Percentiles rank a stretch among this genome's conserved stretches.
Conservation (phyloP, 2,329 filamentous ascomycete genomes). For the Pseudocercospora crystallina region DNA sequence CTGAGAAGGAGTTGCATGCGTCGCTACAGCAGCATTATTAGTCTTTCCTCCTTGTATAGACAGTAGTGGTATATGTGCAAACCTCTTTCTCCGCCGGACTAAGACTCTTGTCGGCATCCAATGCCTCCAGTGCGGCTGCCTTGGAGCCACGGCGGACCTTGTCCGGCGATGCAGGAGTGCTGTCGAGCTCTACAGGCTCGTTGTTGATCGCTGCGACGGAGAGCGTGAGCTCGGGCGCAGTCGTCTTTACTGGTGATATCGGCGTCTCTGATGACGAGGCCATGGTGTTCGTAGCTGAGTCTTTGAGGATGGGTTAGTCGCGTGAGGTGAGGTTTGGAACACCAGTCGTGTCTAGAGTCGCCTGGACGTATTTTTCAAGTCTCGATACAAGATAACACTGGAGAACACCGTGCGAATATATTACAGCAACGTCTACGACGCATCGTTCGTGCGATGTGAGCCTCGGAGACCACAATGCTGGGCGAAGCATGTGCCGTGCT, state of each 20-base stretch:
- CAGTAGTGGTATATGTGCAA: background rate
- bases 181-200: conserved; percentile 47
- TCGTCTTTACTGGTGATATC: conserved; percentile 29
- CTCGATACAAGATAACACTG: too few relatives aligned
- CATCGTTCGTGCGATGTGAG: too few relatives aligned
- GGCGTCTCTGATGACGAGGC: conserved; percentile 16
- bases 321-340: too few relatives aligned
- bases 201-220: conserved; percentile 43
- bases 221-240: conserved; percentile 37
- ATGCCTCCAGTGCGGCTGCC: conserved; percentile 16
- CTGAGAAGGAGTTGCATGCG: conserved; percentile 38
- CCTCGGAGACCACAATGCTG: too few relatives aligned
- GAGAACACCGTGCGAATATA: too few relatives aligned
- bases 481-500: too few relatives aligned
- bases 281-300: conserved; percentile 11
- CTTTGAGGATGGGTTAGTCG: too few relatives aligned
- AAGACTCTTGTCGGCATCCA: conserved; percentile 12
- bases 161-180: conserved; percentile 33
- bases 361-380: too few relatives aligned
- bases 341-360: too few relatives aligned
- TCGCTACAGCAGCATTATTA: background rate
- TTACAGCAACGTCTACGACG: too few relatives aligned
- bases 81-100: conserved; percentile 30
- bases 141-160: conserved; percentile 21
- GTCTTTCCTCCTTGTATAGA: background rate